Conservation (phyloP, 2,329 filamentous ascomycete genomes). For the Myotisia sp. region DNA sequence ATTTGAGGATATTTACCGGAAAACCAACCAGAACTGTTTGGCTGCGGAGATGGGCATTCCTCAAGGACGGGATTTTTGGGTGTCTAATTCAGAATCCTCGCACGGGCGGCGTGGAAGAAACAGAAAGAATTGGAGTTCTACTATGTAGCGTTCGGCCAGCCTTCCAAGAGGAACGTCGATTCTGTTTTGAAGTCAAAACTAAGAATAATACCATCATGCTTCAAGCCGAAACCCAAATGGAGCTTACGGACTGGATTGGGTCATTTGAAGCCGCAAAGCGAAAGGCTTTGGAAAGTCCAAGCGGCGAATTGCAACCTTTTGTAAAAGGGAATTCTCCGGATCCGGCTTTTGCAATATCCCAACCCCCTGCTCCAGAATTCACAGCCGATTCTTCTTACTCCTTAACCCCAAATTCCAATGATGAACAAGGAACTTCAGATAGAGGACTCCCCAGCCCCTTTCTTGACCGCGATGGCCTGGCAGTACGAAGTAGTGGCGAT, state of each 20-base stretch:
- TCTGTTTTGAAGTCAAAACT: conserved; percentile 97
- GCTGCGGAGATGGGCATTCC: conserved; percentile 88
- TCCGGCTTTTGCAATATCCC: conserved; percentile 82
- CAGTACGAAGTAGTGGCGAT: conserved; percentile 58
- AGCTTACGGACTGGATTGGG: conserved; percentile 89
- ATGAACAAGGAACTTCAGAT: conserved; percentile 44
- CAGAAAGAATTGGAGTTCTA: conserved; percentile 87
- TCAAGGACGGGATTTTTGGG: conserved; percentile 89
- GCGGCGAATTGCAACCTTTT: conserved; percentile 34
- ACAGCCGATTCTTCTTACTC: conserved; percentile 64
- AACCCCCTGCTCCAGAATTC: conserved; percentile 78
- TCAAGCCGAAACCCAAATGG: conserved; percentile 80
- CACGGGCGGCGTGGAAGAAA: conserved; percentile 76
- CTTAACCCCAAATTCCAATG: conserved; percentile 39
- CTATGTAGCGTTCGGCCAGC: conserved; percentile 87
- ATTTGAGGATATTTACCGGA: conserved; percentile 63
- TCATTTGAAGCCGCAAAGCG: conserved; percentile 91
- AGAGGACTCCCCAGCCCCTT: conserved; percentile 51
- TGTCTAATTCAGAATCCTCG: conserved; percentile 75
- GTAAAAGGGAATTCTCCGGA: conserved; percentile 36
- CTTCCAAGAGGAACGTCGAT: conserved; percentile 80
- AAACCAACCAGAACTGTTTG: conserved; percentile 85
- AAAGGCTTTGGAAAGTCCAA: conserved; percentile 66
- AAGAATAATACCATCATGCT: conserved; percentile 81
- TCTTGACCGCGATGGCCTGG: conserved; percentile 45